Percentiles rank a stretch among this genome's conserved stretches.
Conservation (phyloP, 2,329 filamentous ascomycete genomes). For the Emydomyces testavorans region DNA sequence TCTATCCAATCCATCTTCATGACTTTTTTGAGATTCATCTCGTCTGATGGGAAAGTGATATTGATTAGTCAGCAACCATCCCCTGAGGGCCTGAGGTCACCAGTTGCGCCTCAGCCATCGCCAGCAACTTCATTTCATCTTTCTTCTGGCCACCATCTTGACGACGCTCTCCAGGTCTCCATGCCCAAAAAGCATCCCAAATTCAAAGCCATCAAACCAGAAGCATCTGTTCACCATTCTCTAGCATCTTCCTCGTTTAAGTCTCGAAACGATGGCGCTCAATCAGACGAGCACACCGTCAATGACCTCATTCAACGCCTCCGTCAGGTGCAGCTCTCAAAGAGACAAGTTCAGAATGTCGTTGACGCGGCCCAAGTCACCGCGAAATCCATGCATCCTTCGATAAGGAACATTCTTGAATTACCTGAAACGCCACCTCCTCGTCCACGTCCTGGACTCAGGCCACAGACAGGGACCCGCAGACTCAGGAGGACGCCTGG, state of each 20-base stretch:
- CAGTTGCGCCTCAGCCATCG: too few relatives aligned
- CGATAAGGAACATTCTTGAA: conserved; percentile 35
- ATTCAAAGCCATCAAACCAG: conserved; percentile 29
- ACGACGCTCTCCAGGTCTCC: conserved; percentile 14
- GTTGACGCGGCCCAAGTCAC: conserved; percentile 17
- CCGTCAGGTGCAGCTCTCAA: conserved; percentile 32
- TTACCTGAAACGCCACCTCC: conserved; percentile 35
- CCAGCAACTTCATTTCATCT: too few relatives aligned
- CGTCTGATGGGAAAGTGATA: conserved; percentile 10
- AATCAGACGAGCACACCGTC: conserved; percentile 28
- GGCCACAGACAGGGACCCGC: conserved; percentile 25
- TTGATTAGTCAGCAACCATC: background rate
- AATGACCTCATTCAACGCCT: conserved; percentile 40
- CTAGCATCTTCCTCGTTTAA: conserved; percentile 15
- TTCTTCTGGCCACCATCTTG: conserved; percentile 4
- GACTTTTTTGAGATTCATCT: conserved; percentile 14
- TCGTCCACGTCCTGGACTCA: conserved; percentile 29
- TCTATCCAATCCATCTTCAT: conserved; percentile 12
- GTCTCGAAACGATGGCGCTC: background rate
- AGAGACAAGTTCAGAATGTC: conserved; percentile 17
- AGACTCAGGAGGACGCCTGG: conserved; percentile 32
- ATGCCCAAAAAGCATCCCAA: conserved; percentile 41
- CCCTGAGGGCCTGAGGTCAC: too few relatives aligned
- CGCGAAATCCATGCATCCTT: conserved; percentile 35
- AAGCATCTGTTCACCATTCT: conserved; percentile 31